Conservation (phyloP, 108 stramenopile genomes). For the Mayamaea pseudoterrestris region DNA sequence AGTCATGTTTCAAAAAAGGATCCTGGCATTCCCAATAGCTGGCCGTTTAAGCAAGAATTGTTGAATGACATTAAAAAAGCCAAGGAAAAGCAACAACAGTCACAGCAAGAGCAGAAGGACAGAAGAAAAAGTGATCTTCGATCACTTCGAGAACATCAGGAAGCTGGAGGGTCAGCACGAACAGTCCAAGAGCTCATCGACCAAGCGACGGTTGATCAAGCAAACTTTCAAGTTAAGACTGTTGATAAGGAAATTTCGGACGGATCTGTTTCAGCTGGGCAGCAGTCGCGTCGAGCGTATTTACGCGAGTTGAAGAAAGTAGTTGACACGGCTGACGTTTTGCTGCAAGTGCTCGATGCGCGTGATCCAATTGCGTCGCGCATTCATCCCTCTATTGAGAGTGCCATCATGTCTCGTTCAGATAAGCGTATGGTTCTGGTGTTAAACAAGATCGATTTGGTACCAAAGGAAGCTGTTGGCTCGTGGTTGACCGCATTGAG, state of each 20-base stretch:
- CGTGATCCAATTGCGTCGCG: constrained; percentile 94
- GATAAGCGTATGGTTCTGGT: constrained; percentile 97
- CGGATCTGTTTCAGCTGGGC: constrained; percentile 36
- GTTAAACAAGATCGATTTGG: constrained; percentile 97
- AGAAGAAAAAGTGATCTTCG: constrained; percentile 33
- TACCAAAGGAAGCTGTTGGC: constrained; percentile 88
- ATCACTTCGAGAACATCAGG: constrained; percentile 30
- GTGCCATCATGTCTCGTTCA: constrained; percentile 66
- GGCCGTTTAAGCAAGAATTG: constrained; percentile 97
- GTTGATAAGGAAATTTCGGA: constrained; percentile 13
- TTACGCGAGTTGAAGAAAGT: constrained; percentile 90
- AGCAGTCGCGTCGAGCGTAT: constrained; percentile 76
- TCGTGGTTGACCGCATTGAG: constrained; percentile 88
- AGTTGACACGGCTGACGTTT: constrained; percentile 90
- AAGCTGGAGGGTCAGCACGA: constrained; percentile 29
- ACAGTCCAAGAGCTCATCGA: constrained; percentile 40
- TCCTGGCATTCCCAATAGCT: constrained; percentile 97
- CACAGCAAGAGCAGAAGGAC: constrained; percentile 58
- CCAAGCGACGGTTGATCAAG: constrained; percentile 35
- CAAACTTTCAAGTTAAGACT: constrained; percentile 13
- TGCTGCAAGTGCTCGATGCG: constrained; percentile 97
- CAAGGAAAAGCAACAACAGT: constrained; percentile 68
- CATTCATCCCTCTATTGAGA: constrained; percentile 81
- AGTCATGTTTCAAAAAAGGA: constrained; percentile 77
- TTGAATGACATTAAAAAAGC: constrained; percentile 67